These are phyloP conservation scores for Mycena maculata DNA, from an alignment of 768 basidiomycete species.

Conservation along the genomic window DNA sequence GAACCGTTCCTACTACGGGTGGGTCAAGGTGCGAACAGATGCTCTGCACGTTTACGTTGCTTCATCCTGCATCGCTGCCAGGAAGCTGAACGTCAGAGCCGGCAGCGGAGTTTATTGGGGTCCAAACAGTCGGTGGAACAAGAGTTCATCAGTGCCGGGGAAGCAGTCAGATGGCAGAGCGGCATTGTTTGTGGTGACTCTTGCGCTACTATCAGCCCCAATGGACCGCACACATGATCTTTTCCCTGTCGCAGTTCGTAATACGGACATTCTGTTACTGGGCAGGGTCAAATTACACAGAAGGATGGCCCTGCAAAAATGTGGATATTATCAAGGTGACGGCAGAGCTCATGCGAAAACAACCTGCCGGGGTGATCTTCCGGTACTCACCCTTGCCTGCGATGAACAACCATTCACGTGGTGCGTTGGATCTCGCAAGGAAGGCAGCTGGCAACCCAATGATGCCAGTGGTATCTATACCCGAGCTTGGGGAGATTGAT, in stretches of 20 bases:
- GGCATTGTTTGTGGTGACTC: background rate
- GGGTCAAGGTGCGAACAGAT: no score
- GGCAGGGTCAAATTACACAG: background rate
- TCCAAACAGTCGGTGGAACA: background rate
- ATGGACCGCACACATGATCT: background rate
- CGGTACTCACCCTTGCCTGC: background rate
- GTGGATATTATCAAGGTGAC: background rate
- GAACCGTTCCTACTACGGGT: no score
- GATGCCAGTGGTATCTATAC: no score
- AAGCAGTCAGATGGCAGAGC: background rate
- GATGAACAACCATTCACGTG: no score
- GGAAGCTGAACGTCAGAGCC: background rate
- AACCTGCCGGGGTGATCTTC: background rate
- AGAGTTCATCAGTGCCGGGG: background rate
- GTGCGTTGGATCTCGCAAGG: no score
- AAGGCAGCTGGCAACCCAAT: no score
- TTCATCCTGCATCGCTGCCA: background rate
- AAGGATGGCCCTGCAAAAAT: constrained; percentile 4
- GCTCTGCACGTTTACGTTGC: background rate
- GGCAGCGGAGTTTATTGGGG: background rate
- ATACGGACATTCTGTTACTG: constrained; percentile 1
- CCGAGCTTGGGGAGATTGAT: no score
- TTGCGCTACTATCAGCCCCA: background rate
- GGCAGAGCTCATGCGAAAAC: background rate
- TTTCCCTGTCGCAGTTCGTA: background rate